phyloP scores from a whole-genome alignment of 2,329 filamentous ascomycete species.

The Elsinoe ampelina region DNA sequence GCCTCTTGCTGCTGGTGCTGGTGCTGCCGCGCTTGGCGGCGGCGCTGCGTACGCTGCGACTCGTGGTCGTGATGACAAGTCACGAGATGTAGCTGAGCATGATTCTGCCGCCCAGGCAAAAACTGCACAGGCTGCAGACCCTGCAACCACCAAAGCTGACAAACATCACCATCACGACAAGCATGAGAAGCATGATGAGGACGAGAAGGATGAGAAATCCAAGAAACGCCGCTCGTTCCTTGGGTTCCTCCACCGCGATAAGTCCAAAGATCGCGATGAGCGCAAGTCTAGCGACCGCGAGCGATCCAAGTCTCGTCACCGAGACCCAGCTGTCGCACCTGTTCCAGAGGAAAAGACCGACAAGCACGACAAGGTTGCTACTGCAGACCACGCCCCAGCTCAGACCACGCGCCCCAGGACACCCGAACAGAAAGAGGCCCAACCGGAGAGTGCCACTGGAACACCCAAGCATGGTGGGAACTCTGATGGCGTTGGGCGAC shows the following conservation, averaged over 20 bases:
- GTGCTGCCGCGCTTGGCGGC: neutral
- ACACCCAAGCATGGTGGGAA: conserved; percentile 8
- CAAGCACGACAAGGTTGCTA: conserved; percentile 19
- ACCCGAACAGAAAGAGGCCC: neutral
- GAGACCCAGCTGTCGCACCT: neutral
- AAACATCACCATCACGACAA: conserved; percentile 11
- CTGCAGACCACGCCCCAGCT: neutral
- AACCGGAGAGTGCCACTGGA: neutral
- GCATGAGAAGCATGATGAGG: conserved; percentile 20
- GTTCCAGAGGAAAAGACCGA: conserved; percentile 17
- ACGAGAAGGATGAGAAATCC: conserved; percentile 15
- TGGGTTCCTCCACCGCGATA: conserved; percentile 34
- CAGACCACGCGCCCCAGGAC: neutral
- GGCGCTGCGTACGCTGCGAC: conserved; percentile 10
- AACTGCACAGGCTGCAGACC: neutral
- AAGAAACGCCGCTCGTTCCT: conserved; percentile 23
- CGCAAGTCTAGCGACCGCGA: neutral
- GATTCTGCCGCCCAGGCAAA: neutral
- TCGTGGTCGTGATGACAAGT: conserved; percentile 5
- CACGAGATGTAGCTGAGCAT: neutral
- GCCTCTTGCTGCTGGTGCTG: conserved; percentile 8
- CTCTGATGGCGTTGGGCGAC: conserved; percentile 13
- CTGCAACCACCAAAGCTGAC: neutral
- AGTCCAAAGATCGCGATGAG: conserved; percentile 25
- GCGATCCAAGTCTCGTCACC: conserved; percentile 4